Evolutionary conservation across 164 flowering plant genomes (phyloP), one percentile per base, ranked within the genome.

Genomic region (Protea cynaroides): DNA sequence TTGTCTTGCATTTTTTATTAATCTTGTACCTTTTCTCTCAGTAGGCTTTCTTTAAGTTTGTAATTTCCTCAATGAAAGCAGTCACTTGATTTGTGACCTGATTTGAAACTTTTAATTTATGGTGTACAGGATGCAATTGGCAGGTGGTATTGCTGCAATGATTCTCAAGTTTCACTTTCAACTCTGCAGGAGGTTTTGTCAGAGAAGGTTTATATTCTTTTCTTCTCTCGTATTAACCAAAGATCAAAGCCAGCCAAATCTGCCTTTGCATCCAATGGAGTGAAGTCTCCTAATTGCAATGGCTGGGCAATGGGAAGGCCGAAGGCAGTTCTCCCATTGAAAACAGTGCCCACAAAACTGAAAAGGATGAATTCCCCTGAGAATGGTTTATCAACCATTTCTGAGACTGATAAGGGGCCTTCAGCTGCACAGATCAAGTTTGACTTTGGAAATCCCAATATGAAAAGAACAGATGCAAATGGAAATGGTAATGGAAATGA

Each of bases 121-220:
- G 15, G 12, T 68, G 24, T 67, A 38, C 81, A 94, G 99, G 96
- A 95, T 80, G 82, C 92, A 10, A 65, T 74, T 64, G 97, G 87
- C 29, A 80, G 84, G 69, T 95, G 99, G 99, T 95, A 82, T 69
- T 85, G 99, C 83, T 95, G 99, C 83, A 88, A 95, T 75, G 99
- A 95, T 80, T 70, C 92, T 21, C 74, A 60, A 76, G 96, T 95
- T 67, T 68, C 88, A 40, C 73, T 77, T 46, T 77, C 97, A 65
- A 83, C 83, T n/a, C 66, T 84, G 65, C 81, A 87, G 71, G 88
- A 86, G 64, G 99, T 95, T 64, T 81, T 95, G 79, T 89, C 96
- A 56, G 97, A 95, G 76, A 95, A 86, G 73, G 99, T 81, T 58
- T 95, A 95, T 71, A 86, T 95, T 65, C 90, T 95, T 58, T 95